Percentiles rank a stretch among this genome's conserved stretches.
phyloP scores from a whole-genome alignment of 1,284 basidiomycete species.

The Microbotryum saponariae region DNA sequence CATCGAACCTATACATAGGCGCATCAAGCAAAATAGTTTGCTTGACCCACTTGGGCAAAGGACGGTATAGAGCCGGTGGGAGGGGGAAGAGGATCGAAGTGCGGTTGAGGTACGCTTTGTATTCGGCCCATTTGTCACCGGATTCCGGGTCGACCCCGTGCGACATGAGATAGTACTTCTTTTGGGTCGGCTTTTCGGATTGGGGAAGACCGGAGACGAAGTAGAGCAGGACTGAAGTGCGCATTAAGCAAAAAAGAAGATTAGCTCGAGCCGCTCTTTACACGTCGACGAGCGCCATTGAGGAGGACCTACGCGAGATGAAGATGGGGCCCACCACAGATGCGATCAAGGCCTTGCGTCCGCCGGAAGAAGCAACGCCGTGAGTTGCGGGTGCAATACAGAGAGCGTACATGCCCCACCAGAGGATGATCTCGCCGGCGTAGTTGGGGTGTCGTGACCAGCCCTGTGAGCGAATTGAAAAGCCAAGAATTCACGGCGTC shows the following conservation, averaged over 20 bases:
- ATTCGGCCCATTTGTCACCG: conserved; percentile 15
- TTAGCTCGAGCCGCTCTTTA: too few relatives aligned
- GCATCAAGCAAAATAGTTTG: conserved; percentile 56
- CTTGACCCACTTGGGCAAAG: conserved; percentile 54
- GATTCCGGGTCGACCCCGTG: conserved; percentile 44
- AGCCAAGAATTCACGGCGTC: conserved; percentile 5
- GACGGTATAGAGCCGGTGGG: conserved; percentile 54
- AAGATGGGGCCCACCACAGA: conserved; percentile 58
- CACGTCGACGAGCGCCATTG: too few relatives aligned
- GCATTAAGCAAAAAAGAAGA: too few relatives aligned
- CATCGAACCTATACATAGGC: conserved; percentile 56
- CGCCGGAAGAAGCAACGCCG: conserved; percentile 44
- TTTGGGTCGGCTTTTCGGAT: conserved; percentile 62
- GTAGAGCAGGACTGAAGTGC: conserved; percentile 43
- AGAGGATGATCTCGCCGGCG: conserved; percentile 65
- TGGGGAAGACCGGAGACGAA: conserved; percentile 64
- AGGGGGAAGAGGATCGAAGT: conserved; percentile 63
- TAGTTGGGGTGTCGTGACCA: conserved; percentile 56
- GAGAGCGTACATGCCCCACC: conserved; percentile 65
- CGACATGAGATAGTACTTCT: conserved; percentile 57
- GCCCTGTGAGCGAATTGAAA: conserved; percentile 26
- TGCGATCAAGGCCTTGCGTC: conserved; percentile 53
- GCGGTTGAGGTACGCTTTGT: conserved; percentile 33
- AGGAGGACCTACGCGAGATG: conserved; percentile 50
- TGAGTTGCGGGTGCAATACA: conserved; percentile 54